Conservation (phyloP, 306 rosid genomes). For the Trifolium dubium region DNA sequence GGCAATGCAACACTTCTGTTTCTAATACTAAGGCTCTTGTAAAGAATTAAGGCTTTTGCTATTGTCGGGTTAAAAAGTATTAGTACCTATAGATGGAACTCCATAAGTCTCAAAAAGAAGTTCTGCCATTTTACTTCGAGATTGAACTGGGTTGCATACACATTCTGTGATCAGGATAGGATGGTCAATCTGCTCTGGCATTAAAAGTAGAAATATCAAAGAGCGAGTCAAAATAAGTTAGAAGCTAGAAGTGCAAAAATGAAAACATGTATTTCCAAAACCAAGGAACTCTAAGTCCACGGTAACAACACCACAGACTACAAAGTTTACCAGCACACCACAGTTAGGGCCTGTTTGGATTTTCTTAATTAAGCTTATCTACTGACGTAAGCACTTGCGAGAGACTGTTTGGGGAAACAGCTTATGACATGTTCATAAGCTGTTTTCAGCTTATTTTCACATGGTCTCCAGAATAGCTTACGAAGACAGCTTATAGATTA, state of each 20-base stretch:
- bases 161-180: conserved; percentile 96
- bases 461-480: too few relatives aligned
- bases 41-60: conserved; percentile 11
- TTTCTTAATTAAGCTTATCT: too few relatives aligned
- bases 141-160: conserved; percentile 88
- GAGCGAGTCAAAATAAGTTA: conserved; percentile 43
- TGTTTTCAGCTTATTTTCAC: too few relatives aligned
- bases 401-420: too few relatives aligned
- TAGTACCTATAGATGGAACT: conserved; percentile 85
- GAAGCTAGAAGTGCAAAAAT: conserved; percentile 20
- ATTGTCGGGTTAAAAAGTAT: conserved; percentile 24
- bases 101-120: conserved; percentile 98
- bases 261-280: conserved; percentile 3
- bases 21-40: conserved; percentile 18
- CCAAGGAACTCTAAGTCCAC: conserved; percentile 37
- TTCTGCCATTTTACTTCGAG: conserved; percentile 97
- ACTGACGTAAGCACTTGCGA: too few relatives aligned
- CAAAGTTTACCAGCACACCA: conserved; percentile 26
- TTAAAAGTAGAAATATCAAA: conserved; percentile 49
- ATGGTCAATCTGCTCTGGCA: conserved; percentile 95
- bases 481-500: too few relatives aligned
- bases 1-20: conserved; percentile 18
- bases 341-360: background rate
- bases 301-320: conserved; percentile 8
- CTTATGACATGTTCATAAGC: too few relatives aligned